Conservation (phyloP, 768 basidiomycete genomes). For the Lactarius evosmus region DNA sequence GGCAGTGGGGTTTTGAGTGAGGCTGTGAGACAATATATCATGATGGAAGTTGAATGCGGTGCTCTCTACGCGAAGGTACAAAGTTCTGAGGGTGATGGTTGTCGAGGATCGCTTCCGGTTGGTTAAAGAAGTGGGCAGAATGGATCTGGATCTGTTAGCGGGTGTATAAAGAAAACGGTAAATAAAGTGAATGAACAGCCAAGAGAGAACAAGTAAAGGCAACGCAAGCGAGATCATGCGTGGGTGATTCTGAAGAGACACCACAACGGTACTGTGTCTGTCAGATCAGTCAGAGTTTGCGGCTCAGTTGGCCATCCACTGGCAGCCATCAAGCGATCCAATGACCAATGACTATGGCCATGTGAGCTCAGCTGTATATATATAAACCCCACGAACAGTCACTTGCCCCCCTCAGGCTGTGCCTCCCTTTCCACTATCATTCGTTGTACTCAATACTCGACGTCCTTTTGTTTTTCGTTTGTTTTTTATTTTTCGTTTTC, state of each 20-base stretch:
- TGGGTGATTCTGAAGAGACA: neutral
- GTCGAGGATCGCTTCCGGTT: conserved; percentile 11
- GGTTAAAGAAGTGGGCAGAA: conserved; percentile 6
- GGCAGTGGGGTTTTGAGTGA: neutral
- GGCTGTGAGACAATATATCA: conserved; percentile 9
- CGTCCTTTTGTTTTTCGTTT: too few species aligned
- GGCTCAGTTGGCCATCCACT: neutral
- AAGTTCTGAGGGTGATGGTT: conserved; percentile 5
- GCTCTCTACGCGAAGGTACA: conserved; percentile 24
- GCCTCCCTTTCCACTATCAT: conserved; percentile 17
- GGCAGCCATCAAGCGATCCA: neutral
- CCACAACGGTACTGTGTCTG: too few species aligned
- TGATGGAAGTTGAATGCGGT: conserved; percentile 23
- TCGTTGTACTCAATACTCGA: conserved; percentile 1
- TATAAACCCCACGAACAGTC: neutral
- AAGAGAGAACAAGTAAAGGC: conserved; percentile 10
- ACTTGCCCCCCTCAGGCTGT: conserved; percentile 15
- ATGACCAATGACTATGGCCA: too few species aligned
- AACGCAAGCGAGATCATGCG: conserved; percentile 17
- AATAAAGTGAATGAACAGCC: conserved; percentile 13
- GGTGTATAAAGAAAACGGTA: conserved; percentile 3
- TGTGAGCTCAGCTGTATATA: conserved; percentile 13
- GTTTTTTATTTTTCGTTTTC: too few species aligned
- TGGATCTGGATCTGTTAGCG: neutral
- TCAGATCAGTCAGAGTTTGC: neutral